phyloP scores from a whole-genome alignment of 2,329 filamentous ascomycete species.

The Talaromyces albobiverticillius region DNA sequence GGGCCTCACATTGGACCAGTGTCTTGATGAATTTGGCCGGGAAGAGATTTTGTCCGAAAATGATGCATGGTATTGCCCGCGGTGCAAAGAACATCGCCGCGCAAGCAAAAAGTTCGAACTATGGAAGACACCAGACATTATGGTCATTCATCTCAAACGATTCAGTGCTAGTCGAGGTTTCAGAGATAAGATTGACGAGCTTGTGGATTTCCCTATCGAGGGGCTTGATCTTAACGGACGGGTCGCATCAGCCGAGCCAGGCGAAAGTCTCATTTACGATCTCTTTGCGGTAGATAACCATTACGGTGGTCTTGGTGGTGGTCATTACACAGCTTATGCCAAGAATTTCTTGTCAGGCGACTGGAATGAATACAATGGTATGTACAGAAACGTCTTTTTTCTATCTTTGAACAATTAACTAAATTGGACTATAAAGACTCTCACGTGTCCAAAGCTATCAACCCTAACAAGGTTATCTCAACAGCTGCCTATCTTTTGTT shows the following conservation, averaged over 20 bases:
- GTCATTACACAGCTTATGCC: conserved; percentile 92
- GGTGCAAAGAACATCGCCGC: conserved; percentile 88
- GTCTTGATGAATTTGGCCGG: conserved; percentile 90
- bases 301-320: conserved; percentile 86
- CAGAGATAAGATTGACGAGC: conserved; percentile 85
- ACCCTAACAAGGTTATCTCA: conserved; percentile 65
- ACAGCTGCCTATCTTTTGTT: conserved; percentile 87
- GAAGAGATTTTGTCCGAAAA: conserved; percentile 91
- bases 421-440: conserved; percentile 64
- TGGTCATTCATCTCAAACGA: conserved; percentile 91
- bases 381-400: conserved; percentile 30
- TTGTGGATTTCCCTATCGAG: conserved; percentile 88
- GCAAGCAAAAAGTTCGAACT: conserved; percentile 96
- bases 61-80: conserved; percentile 95
- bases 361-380: conserved; percentile 98
- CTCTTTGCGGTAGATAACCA: conserved; percentile 95
- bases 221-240: conserved; percentile 77
- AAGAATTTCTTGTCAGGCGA: conserved; percentile 84
- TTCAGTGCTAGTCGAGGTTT: conserved; percentile 83
- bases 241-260: conserved; percentile 75
- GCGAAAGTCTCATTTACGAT: conserved; percentile 83
- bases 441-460: conserved; percentile 60
- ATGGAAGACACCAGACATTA: conserved; percentile 93
- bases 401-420: conserved; percentile 4
- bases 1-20: conserved; percentile 83